Evolutionary conservation across 306 rosid species (phyloP).

Genomic region (Coriaria nepalensis): DNA sequence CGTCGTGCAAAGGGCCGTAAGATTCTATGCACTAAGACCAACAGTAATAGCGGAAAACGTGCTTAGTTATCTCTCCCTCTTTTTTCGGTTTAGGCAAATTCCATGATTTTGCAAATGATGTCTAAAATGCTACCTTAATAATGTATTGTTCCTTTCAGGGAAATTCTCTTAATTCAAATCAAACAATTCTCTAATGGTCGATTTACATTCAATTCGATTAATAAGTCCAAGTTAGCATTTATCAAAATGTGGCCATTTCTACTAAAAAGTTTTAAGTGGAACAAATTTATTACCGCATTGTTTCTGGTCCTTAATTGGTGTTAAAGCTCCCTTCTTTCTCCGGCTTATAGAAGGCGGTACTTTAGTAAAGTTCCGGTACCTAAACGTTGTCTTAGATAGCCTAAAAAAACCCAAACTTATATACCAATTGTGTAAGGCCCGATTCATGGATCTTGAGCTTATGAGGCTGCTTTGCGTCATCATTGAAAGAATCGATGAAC

Average conservation of each 20-base stretch:
- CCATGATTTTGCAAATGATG: conserved; percentile 1
- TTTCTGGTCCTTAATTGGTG: conserved; percentile 34
- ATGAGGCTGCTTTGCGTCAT: conserved; percentile 19
- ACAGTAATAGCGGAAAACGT: conserved; percentile 62
- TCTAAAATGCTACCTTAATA: conserved; percentile 1
- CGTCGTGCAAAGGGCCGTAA: conserved; percentile 89
- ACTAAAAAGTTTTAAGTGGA: too few species aligned
- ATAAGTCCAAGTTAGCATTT: too few species aligned
- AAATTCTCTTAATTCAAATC: too few species aligned
- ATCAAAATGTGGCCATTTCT: too few species aligned
- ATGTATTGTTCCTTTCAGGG: too few species aligned
- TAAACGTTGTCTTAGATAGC: conserved; percentile 2
- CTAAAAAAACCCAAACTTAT: background rate
- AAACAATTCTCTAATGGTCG: too few species aligned
- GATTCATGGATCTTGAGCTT: conserved; percentile 19
- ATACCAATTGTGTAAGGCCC: conserved; percentile 18
- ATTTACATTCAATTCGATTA: conserved; percentile 6
- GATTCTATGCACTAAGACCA: conserved; percentile 74
- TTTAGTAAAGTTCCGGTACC: conserved; percentile 3
- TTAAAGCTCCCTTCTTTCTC: conserved; percentile 27
- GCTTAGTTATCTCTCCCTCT: conserved; percentile 13
- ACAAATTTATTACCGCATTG: conserved; percentile 12
- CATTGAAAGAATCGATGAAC: conserved; percentile 24
- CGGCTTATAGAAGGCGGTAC: conserved; percentile 19
- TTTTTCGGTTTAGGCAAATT: background rate